Evolutionary conservation across 257 asterid genomes (phyloP), one percentile per base, ranked within the genome.

Genomic region (Ligustrum vulgare): DNA sequence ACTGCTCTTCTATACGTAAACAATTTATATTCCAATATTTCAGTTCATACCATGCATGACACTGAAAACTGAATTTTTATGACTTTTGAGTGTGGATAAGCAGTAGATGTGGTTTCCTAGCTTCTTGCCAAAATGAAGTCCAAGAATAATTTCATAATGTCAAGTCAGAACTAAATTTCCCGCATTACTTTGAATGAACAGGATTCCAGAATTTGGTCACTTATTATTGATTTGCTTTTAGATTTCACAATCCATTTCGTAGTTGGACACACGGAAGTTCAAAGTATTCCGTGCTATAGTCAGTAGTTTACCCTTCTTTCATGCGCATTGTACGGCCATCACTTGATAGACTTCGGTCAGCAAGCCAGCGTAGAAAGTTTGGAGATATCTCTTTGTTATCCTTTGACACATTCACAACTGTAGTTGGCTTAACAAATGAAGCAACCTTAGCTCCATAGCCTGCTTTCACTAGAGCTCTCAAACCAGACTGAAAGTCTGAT

Each of bases 391-490:
- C 86, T 37, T 80, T 85, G 81, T 81, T 78, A 64, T 79, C 81
- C 76, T 83, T 82, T 62, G 87, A 83, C 69, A 87, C 85, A 79
- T 91, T 93, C 60, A 90, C 86, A 1, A 90, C 94, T 22, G 88
- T 89, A 28, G 81, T 71, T 63, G 94, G 80, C 72, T 88, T 80
- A 34, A 91, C 96, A 73, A 90, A 86, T 3, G 96, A 89, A 0
- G 97, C 88, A 75, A 91, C 93, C 84, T 88, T 91, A 25, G 94
- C 91, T 12, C 97, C 96, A 69, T 89, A 83, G 68, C 97, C 97
- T 33, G 97, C 92, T 83, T 91, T 91, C 11, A 91, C 97, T 70
- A 90, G 86, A 33, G 97, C 97, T 84, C 97, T 83, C 81, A 91
- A 86, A 72, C 97, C 97, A 34, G 96, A 79, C 84, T 90, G 96